These are phyloP conservation scores for Nakazawaea populi DNA, from an alignment of 805 yeast species.

Conservation along the genomic window DNA sequence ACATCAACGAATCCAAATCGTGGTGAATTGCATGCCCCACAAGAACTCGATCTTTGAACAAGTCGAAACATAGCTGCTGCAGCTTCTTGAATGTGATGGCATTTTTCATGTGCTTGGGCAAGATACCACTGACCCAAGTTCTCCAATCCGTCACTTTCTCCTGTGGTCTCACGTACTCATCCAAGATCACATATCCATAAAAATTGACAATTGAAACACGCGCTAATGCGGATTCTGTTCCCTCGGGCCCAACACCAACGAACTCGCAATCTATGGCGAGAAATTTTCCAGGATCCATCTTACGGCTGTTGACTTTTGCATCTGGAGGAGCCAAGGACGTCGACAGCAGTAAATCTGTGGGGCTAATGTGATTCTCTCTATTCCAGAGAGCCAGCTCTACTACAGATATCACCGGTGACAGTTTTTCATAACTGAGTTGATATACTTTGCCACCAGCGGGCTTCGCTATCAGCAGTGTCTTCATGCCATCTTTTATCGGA, in stretches of 20 bases:
- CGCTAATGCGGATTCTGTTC: slow-evolving; percentile 66
- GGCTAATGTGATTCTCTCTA: slow-evolving; percentile 19
- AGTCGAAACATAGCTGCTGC: slow-evolving; percentile 45
- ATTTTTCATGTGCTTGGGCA: slow-evolving; percentile 58
- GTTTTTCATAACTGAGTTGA: neutral
- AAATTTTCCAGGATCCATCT: slow-evolving; percentile 58
- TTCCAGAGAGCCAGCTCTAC: slow-evolving; percentile 23
- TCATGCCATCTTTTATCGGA: neutral
- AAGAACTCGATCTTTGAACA: slow-evolving; percentile 50
- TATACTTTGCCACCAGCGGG: neutral
- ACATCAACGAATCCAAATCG: slow-evolving; percentile 62
- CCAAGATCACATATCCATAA: slow-evolving; percentile 67
- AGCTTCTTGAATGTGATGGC: slow-evolving; percentile 69
- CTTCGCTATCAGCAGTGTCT: neutral
- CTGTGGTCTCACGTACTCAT: slow-evolving; percentile 68
- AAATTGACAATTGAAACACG: slow-evolving; percentile 84
- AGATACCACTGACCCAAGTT: slow-evolving; percentile 86
- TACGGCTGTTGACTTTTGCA: slow-evolving; percentile 10
- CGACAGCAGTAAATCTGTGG: slow-evolving; percentile 11
- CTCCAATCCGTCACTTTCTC: slow-evolving; percentile 85
- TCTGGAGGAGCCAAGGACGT: slow-evolving; percentile 7
- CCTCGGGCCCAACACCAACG: slow-evolving; percentile 83
- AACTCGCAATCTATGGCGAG: slow-evolving; percentile 90
- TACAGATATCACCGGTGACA: slow-evolving; percentile 9
- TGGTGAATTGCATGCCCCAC: slow-evolving; percentile 86